Evolutionary conservation across 371 early-diverging fungal genomes (phyloP).

Genomic region (Dichotomocladium elegans): DNA sequence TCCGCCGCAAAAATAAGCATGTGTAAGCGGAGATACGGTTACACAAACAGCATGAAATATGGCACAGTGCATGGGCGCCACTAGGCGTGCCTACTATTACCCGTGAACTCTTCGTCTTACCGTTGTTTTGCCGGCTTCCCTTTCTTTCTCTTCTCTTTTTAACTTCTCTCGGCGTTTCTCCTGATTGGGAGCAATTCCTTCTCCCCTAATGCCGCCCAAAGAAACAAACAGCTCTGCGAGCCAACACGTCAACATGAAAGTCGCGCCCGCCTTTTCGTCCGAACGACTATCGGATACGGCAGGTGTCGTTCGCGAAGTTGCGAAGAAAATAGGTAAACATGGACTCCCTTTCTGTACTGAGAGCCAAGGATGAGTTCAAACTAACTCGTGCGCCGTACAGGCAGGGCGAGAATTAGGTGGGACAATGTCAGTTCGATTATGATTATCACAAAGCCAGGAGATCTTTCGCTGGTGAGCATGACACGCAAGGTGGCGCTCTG

Average conservation of each 20-base stretch:
- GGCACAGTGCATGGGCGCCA: no score
- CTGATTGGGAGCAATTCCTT: no score
- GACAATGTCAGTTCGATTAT: conserved; percentile 71
- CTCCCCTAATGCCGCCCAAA: no score
- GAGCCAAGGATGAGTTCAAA: conserved; percentile 71
- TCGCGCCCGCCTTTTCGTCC: conserved; percentile 58
- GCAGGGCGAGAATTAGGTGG: conserved; percentile 50
- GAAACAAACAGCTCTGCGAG: no score
- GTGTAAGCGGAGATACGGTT: no score
- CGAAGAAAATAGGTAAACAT: conserved; percentile 34
- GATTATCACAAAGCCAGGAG: conserved; percentile 90
- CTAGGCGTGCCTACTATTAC: no score
- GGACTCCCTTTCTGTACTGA: conserved; percentile 47
- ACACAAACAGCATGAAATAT: no score
- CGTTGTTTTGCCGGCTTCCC: conserved; percentile 3
- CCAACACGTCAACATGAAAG: no score
- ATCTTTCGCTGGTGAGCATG: conserved; percentile 65
- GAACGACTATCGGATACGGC: conserved; percentile 30
- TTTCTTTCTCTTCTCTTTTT: background rate
- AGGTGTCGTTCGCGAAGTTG: conserved; percentile 40
- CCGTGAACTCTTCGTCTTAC: no score
- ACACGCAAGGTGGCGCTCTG: conserved; percentile 80
- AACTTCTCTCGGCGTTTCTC: background rate
- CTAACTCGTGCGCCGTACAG: conserved; percentile 7
- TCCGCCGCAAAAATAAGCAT: no score